A percentile compares a stretch with the other conserved stretches of the same genome.
Evolutionary conservation across 192 early-diverging fungal genomes (phyloP).

Genomic region (Dispira simplex): DNA sequence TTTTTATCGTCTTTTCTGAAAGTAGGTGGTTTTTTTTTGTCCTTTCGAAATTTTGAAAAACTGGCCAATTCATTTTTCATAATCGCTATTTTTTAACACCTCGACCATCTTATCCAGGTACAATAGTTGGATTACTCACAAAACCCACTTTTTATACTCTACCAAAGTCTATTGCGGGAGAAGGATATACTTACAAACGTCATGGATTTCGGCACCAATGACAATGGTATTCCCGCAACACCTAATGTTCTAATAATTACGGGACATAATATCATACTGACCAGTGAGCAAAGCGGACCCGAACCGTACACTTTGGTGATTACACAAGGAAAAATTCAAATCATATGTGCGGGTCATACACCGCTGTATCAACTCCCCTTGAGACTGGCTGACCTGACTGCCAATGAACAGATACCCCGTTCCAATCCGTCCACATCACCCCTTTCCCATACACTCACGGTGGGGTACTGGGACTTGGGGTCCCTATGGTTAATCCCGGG

Average conservation of each 20-base stretch:
- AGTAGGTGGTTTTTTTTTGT: no score
- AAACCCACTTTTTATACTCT: no score
- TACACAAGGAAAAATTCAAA: neutral
- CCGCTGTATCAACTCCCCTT: neutral
- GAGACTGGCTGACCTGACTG: neutral
- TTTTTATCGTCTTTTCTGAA: no score
- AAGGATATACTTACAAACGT: no score
- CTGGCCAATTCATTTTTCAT: no score
- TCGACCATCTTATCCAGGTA: no score
- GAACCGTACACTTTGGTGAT: neutral
- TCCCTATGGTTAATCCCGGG: conserved; percentile 39
- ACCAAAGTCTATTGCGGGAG: no score
- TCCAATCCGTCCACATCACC: neutral
- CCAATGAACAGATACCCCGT: neutral
- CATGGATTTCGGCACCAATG: neutral
- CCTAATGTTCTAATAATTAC: neutral
- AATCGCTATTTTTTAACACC: no score
- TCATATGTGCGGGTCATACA: neutral
- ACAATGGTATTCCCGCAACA: neutral
- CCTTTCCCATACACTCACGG: neutral
- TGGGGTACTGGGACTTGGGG: conserved; percentile 7
- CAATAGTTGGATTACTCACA: no score
- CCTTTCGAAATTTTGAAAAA: no score
- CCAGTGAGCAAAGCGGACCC: neutral
- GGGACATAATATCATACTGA: neutral